Conservation (phyloP, 345 rosid genomes). For the Melastoma malabathricum region DNA sequence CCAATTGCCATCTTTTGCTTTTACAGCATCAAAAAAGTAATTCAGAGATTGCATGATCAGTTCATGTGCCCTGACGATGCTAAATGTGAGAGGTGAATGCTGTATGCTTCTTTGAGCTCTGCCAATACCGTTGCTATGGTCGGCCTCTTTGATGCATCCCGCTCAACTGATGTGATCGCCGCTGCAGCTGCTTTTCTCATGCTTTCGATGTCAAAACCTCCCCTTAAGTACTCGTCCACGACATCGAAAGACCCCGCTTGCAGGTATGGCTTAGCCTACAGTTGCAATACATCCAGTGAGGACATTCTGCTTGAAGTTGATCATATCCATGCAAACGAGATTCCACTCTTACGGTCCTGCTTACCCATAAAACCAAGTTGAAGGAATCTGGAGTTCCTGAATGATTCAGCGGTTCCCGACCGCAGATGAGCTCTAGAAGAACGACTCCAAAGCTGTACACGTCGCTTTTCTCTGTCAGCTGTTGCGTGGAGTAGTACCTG, state of each 20-base stretch:
- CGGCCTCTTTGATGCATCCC: slow-evolving; percentile 69
- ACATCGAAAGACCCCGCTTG: slow-evolving; percentile 83
- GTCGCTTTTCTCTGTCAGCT: slow-evolving; percentile 87
- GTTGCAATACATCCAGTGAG: background rate
- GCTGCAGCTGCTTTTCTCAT: slow-evolving; percentile 50
- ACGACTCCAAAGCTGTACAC: slow-evolving; percentile 91
- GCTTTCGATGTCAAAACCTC: slow-evolving; percentile 52
- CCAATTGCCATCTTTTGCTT: too few relatives aligned
- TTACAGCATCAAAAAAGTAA: too few relatives aligned
- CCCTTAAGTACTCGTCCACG: slow-evolving; percentile 56
- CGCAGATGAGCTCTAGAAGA: slow-evolving; percentile 83
- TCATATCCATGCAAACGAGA: too few relatives aligned
- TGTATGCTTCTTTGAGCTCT: slow-evolving; percentile 66
- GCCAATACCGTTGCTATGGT: slow-evolving; percentile 46
- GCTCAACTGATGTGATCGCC: slow-evolving; percentile 57
- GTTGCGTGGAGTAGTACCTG: slow-evolving; percentile 81
- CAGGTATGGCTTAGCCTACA: slow-evolving; percentile 83
- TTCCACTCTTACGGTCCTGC: too few relatives aligned
- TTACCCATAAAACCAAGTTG: slow-evolving; percentile 89
- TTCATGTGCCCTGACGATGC: slow-evolving; percentile 43
- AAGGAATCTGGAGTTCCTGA: slow-evolving; percentile 82
- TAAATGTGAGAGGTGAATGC: slow-evolving; percentile 61
- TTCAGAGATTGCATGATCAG: slow-evolving; percentile 4
- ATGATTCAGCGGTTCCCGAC: slow-evolving; percentile 72
- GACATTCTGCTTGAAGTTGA: background rate